A percentile compares a stretch with the other conserved stretches of the same genome.
Evolutionary conservation across 2,329 filamentous ascomycete species (phyloP).

Genomic region (Graphium sp.): DNA sequence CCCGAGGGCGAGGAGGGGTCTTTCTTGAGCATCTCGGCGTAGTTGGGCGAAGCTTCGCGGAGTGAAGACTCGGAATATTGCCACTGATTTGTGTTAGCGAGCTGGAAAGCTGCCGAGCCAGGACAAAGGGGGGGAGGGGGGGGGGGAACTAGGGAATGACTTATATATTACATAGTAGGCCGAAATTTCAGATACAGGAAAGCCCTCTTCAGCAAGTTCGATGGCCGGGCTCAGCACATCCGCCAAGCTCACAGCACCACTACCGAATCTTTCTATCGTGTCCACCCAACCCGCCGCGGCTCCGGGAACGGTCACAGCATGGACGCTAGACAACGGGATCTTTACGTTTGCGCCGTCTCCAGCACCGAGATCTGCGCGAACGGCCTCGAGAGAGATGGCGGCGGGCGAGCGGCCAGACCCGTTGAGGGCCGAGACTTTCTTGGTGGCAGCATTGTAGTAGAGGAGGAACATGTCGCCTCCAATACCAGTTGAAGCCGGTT

Average conservation of each 20-base stretch:
- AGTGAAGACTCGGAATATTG: conserved; percentile 42
- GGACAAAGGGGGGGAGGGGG: neutral
- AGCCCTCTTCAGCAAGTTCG: conserved; percentile 72
- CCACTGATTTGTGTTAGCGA: conserved; percentile 42
- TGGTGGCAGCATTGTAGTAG: conserved; percentile 71
- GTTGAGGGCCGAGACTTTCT: conserved; percentile 74
- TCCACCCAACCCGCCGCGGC: conserved; percentile 91
- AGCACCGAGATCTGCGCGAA: conserved; percentile 54
- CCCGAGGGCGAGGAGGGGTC: conserved; percentile 53
- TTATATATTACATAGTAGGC: conserved; percentile 49
- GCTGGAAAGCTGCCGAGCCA: neutral
- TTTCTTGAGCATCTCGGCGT: conserved; percentile 69
- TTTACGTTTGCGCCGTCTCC: conserved; percentile 32
- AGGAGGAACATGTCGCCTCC: conserved; percentile 96
- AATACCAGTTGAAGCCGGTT: conserved; percentile 85
- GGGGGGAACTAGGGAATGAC: no score
- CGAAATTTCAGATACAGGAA: conserved; percentile 71
- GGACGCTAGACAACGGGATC: conserved; percentile 62
- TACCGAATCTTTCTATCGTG: conserved; percentile 74
- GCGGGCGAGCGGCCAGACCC: conserved; percentile 73
- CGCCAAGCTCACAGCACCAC: conserved; percentile 60
- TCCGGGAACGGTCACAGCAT: conserved; percentile 76
- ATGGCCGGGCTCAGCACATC: conserved; percentile 74
- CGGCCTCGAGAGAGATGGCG: conserved; percentile 49
- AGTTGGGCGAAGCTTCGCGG: conserved; percentile 66